Evolutionary conservation across 257 asterid species (phyloP), one percentile per base, ranked within the genome.

Genomic region (Plantago elongata): DNA sequence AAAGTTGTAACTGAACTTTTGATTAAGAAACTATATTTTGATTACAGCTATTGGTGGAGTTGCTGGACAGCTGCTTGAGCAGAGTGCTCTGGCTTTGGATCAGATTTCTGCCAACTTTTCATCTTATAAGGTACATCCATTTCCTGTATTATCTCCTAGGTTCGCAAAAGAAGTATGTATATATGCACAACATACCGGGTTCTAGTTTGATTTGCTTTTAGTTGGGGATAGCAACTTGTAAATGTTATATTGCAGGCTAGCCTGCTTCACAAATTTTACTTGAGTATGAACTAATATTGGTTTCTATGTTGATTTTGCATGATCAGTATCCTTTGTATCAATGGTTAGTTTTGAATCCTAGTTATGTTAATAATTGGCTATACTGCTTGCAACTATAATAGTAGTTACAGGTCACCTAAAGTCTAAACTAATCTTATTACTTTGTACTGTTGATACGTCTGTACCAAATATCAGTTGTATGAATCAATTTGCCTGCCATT

Each of bases 41-140:
- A 38, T 72, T 80, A 71, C 77, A 83, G 87, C 57, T 45, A 80
- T 83, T 65, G 84, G 81, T 55, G 90, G 83, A 54, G 56, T 68
- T 54, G 51, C 79, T 27, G 84, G 84, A 16, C 76, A 67, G 71
- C 81, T 78, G 45, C 83, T 80, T 63, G 81, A 83, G 70, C 80
- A 76, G 71, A 78, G 50, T 65, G 81, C 83, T 37, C 83, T 72
- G 47, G 77, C 79, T 29, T 57, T 83, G 78, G 84, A 78, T 67
- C 80, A 76, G 73, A 74, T 80, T 66, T 78, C 78, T 59, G 79
- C 81, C 43, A 83, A 83, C 66, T 74, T 78, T 67, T 37, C 70
- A 16, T 29, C 74, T 75, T 68, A 59, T 65, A 76, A 78, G 87
- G 87, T 83, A 56, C 51, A 27, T 34, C 43, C 29, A 30, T 16